These are phyloP conservation scores for Suillus decipiens DNA, from an alignment of 768 basidiomycete species.

Conservation along the genomic window DNA sequence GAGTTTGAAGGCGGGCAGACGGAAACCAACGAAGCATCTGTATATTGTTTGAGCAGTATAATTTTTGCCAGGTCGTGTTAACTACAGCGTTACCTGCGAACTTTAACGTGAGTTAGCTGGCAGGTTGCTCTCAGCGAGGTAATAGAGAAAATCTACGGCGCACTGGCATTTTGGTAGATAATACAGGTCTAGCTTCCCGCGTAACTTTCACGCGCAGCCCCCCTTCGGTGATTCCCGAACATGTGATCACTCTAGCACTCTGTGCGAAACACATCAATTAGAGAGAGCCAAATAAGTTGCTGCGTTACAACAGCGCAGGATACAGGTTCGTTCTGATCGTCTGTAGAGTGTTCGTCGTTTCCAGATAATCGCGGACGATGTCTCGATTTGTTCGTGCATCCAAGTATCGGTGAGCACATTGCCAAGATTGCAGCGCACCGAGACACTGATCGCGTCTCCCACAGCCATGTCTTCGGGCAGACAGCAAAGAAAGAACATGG, in stretches of 20 bases:
- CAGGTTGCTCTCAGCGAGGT: background rate
- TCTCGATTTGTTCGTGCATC: slow-evolving; percentile 85
- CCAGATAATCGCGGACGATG: slow-evolving; percentile 43
- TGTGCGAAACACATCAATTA: slow-evolving; percentile 2
- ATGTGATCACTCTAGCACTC: background rate
- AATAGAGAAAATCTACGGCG: background rate
- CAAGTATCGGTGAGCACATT: slow-evolving; percentile 71
- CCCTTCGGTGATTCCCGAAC: background rate
- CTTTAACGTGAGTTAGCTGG: background rate
- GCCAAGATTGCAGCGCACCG: slow-evolving; percentile 10
- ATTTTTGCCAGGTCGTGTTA: too few species aligned
- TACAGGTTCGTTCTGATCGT: background rate
- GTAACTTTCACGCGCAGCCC: background rate
- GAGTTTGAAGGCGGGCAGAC: background rate
- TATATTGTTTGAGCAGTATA: background rate
- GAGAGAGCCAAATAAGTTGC: background rate
- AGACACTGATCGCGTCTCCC: slow-evolving; percentile 10
- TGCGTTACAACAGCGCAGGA: background rate
- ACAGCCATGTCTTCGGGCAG: slow-evolving; percentile 91
- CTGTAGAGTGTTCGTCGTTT: slow-evolving; percentile 1
- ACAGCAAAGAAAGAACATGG: slow-evolving; percentile 81
- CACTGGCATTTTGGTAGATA: background rate
- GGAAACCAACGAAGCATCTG: background rate
- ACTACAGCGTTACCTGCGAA: background rate
- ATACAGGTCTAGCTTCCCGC: too few species aligned